phyloP scores from a whole-genome alignment of 1,284 basidiomycete species.

The Filobasidium uniguttulatum region DNA sequence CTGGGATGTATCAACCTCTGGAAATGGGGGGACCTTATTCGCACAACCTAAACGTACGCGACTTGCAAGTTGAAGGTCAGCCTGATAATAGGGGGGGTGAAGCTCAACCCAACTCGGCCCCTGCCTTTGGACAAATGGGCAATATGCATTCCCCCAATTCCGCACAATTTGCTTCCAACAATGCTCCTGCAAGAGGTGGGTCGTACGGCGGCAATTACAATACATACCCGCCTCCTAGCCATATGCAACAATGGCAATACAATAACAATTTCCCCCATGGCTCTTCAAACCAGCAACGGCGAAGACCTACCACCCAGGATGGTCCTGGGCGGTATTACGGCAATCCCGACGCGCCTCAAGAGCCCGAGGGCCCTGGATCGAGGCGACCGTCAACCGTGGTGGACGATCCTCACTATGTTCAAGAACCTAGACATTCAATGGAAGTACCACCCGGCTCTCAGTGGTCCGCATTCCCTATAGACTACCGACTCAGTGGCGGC shows the following conservation, averaged over 20 bases:
- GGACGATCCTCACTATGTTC: background rate
- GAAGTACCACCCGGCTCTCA: background rate
- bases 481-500: conserved; percentile 7
- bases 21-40: too few relatives aligned
- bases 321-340: conserved; percentile 1
- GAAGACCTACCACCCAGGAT: background rate
- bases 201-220: background rate
- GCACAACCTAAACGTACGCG: too few relatives aligned
- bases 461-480: conserved; percentile 7
- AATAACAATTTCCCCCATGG: background rate
- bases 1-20: too few relatives aligned
- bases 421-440: background rate
- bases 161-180: too few relatives aligned
- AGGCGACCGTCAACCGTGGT: conserved; percentile 6
- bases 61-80: too few relatives aligned
- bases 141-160: too few relatives aligned
- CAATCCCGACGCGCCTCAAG: background rate
- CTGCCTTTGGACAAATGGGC: too few relatives aligned
- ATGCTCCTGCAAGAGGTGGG: too few relatives aligned
- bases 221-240: background rate
- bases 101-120: too few relatives aligned
- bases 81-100: too few relatives aligned
- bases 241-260: conserved; percentile 3
- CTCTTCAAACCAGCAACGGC: background rate
- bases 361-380: conserved; percentile 1